phyloP scores from a whole-genome alignment of 352 stramenopile species.

The Globisporangium lucens region DNA sequence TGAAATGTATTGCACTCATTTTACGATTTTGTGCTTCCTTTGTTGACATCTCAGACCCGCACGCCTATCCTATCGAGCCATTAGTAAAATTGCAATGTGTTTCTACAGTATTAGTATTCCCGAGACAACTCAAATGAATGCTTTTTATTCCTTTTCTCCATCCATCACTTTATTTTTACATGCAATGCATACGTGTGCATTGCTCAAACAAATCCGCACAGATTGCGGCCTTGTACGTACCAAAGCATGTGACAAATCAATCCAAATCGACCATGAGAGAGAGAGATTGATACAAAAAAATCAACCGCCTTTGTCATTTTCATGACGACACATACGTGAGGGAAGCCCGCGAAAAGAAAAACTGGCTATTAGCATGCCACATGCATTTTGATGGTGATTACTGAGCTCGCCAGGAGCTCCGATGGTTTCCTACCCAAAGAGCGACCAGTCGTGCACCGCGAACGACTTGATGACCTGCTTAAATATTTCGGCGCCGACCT shows the following conservation, averaged over 20 bases:
- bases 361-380: background rate
- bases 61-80: background rate
- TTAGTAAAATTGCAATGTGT: no score
- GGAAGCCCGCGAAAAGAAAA: background rate
- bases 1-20: background rate
- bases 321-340: no score
- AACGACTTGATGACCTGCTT: slow-evolving; percentile 70
- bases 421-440: slow-evolving; percentile 28
- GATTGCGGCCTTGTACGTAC: background rate
- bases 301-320: no score
- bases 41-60: background rate
- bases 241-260: background rate
- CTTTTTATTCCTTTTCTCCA: background rate
- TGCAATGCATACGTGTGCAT: no score
- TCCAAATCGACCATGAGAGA: background rate
- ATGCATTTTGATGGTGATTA: background rate
- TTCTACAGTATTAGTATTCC: no score
- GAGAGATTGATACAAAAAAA: no score
- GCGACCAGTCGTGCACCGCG: slow-evolving; percentile 65
- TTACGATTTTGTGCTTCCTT: background rate
- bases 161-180: background rate
- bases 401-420: background rate
- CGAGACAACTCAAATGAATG: background rate
- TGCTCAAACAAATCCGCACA: background rate
- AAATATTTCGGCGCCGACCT: slow-evolving; percentile 69